These are phyloP conservation scores for Sphaerostilbella broomeana DNA, from an alignment of 2,329 filamentous ascomycete species.

Conservation along the genomic window DNA sequence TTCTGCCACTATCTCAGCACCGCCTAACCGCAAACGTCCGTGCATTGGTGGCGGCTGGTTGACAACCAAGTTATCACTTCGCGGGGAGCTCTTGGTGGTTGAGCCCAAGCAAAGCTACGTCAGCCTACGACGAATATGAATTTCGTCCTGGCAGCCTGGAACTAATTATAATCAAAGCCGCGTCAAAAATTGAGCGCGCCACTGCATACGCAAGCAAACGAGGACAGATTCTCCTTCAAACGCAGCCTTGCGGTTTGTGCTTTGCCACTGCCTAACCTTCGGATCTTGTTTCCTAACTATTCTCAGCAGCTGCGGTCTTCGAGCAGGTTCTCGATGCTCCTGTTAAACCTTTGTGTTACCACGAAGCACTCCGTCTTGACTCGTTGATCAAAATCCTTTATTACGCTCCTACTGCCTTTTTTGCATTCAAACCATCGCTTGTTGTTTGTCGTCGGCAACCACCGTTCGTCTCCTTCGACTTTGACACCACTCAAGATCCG, in stretches of 20 bases:
- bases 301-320: conserved; percentile 5
- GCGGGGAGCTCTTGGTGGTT: background rate
- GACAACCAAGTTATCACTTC: too few species aligned
- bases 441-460: too few species aligned
- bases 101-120: conserved; percentile 4
- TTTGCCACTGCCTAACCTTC: background rate
- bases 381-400: too few species aligned
- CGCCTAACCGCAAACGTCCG: too few species aligned
- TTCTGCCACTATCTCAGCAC: too few species aligned
- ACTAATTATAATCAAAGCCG: background rate
- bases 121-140: conserved; percentile 7
- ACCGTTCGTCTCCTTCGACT: conserved; percentile 5
- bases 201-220: conserved; percentile 12
- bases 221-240: background rate
- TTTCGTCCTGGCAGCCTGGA: background rate
- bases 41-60: too few species aligned
- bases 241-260: conserved; percentile 4
- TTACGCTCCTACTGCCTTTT: background rate
- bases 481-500: background rate
- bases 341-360: background rate
- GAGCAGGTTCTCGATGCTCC: conserved; percentile 4
- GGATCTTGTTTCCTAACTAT: background rate
- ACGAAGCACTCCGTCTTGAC: too few species aligned
- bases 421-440: background rate
- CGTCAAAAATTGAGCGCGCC: conserved; percentile 3